phyloP scores from a whole-genome alignment of 108 stramenopile species.

The Schizochytrium sp. region DNA sequence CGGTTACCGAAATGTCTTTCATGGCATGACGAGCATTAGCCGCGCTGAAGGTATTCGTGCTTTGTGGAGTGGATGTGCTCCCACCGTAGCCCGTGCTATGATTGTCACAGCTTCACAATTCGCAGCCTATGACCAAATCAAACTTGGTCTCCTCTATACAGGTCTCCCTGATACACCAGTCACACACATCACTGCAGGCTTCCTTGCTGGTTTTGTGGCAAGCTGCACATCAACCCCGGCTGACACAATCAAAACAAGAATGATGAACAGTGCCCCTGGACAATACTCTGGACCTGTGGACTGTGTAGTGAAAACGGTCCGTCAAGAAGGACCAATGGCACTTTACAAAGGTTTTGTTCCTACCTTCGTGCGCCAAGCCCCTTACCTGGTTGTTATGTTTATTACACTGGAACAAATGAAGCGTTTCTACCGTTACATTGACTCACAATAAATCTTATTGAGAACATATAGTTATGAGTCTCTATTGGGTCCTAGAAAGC shows the following conservation, averaged over 20 bases:
- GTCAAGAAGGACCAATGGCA: constrained; percentile 61
- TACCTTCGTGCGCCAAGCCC: constrained; percentile 58
- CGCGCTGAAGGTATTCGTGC: not conserved
- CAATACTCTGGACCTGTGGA: constrained; percentile 52
- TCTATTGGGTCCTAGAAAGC: too few species aligned
- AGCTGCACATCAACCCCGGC: not conserved
- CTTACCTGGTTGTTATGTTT: constrained; percentile 58
- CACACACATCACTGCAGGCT: constrained; percentile 19
- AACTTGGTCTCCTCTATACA: not conserved
- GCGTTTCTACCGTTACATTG: constrained; percentile 39
- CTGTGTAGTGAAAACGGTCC: constrained; percentile 53
- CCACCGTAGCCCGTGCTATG: constrained; percentile 32
- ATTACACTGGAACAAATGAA: constrained; percentile 31
- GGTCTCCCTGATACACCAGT: not conserved
- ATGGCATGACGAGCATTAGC: not conserved
- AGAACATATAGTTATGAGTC: too few species aligned
- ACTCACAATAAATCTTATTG: not conserved
- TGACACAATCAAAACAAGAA: constrained; percentile 60
- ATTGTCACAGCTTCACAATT: constrained; percentile 58
- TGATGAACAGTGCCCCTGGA: not conserved
- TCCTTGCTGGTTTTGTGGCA: constrained; percentile 38
- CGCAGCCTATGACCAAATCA: constrained; percentile 61
- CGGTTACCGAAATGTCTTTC: not conserved
- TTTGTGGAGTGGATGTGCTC: constrained; percentile 42
- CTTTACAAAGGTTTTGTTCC: constrained; percentile 63